These are phyloP conservation scores for Nitzschia palea DNA, from an alignment of 108 stramenopile genomes.

Conservation along the genomic window DNA sequence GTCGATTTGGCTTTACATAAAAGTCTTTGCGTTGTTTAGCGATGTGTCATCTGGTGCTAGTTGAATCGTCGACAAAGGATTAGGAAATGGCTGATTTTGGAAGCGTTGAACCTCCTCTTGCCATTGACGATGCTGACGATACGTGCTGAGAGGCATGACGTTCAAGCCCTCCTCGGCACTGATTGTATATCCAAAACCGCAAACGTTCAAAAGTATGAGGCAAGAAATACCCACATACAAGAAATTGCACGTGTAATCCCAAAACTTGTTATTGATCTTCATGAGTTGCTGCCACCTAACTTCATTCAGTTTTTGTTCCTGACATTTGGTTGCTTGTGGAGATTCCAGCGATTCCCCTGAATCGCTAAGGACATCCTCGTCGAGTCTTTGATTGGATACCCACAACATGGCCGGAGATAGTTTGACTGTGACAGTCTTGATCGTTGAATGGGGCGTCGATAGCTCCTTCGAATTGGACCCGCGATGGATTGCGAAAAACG, in stretches of 20 bases:
- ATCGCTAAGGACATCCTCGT: too few species aligned
- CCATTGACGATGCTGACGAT: constrained; percentile 9
- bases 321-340: not conserved
- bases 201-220: constrained; percentile 1
- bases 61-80: not conserved
- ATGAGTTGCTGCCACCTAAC: not conserved
- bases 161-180: constrained; percentile 3
- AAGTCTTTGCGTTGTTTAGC: too few species aligned
- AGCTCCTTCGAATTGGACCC: too few species aligned
- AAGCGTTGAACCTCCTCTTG: not conserved
- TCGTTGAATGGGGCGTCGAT: too few species aligned
- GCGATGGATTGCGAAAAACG: too few species aligned
- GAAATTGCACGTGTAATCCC: constrained; percentile 14
- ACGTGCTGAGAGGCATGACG: not conserved
- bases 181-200: constrained; percentile 5
- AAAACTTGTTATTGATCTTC: constrained; percentile 13
- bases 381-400: too few species aligned
- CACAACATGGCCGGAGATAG: too few species aligned
- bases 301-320: not conserved
- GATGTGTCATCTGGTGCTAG: not conserved
- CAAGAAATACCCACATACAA: not conserved
- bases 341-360: too few species aligned
- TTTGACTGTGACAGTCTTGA: too few species aligned
- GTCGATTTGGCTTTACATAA: too few species aligned
- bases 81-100: not conserved